phyloP scores from a whole-genome alignment of 2,329 filamentous ascomycete species.

The Blastomyces gilchristii region DNA sequence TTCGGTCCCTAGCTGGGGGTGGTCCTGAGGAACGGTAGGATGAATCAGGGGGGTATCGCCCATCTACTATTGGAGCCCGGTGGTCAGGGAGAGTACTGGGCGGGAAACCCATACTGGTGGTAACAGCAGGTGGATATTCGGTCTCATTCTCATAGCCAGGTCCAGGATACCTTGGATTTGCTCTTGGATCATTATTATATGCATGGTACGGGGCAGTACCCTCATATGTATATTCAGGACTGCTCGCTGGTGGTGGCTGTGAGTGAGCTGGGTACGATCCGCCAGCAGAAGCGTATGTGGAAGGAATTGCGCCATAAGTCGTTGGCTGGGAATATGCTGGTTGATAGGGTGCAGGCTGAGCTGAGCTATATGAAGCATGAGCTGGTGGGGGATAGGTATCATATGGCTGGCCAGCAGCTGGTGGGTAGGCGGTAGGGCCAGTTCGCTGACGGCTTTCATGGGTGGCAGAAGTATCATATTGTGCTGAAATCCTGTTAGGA shows the following conservation, averaged over 20 bases:
- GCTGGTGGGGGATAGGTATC: constrained; percentile 22
- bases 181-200: constrained; percentile 22
- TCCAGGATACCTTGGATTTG: constrained; percentile 34
- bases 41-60: constrained; percentile 35
- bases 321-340: not conserved
- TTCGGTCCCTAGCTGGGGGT: constrained; percentile 29
- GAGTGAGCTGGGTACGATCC: constrained; percentile 26
- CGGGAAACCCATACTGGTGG: constrained; percentile 33
- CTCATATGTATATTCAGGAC: constrained; percentile 28
- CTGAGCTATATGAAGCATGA: constrained; percentile 9
- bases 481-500: constrained; percentile 31
- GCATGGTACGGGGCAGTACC: constrained; percentile 25
- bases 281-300: constrained; percentile 28
- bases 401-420: constrained; percentile 24
- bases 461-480: constrained; percentile 28
- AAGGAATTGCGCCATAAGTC: constrained; percentile 25
- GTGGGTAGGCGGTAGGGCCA: constrained; percentile 30
- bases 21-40: constrained; percentile 26
- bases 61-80: constrained; percentile 33
- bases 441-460: constrained; percentile 31
- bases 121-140: constrained; percentile 33
- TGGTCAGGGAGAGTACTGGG: constrained; percentile 32
- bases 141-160: constrained; percentile 34
- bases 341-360: not conserved
- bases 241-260: constrained; percentile 30